A percentile compares a stretch with the other conserved stretches of the same genome.
Conservation (phyloP, 176 grass and related monocot species). For the Metroxylon sagu region DNA sequence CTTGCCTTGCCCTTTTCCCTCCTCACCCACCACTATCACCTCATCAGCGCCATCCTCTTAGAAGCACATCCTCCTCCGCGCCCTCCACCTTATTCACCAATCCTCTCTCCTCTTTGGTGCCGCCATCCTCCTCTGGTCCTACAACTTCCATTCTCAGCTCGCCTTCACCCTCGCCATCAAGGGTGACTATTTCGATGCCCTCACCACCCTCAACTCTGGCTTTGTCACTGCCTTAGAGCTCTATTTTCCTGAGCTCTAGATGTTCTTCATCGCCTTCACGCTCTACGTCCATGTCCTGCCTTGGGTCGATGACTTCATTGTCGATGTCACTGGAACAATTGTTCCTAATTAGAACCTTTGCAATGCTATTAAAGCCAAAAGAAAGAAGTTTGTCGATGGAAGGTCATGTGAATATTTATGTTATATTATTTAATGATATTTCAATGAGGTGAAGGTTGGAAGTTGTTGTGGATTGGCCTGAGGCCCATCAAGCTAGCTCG, state of each 20-base stretch:
- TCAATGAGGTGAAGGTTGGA: too few species aligned
- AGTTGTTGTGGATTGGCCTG: too few species aligned
- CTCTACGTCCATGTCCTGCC: constrained; percentile 71
- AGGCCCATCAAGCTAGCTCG: too few species aligned
- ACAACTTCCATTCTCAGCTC: constrained; percentile 86
- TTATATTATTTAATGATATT: too few species aligned
- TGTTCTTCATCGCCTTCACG: constrained; percentile 72
- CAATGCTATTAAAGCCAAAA: too few species aligned
- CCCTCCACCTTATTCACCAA: constrained; percentile 42
- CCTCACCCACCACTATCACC: constrained; percentile 48
- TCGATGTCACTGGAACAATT: constrained; percentile 26
- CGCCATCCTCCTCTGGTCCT: constrained; percentile 51
- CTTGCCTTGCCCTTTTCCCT: constrained; percentile 63
- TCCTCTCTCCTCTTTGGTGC: neutral
- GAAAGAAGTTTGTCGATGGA: too few species aligned
- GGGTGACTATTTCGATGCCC: constrained; percentile 52
- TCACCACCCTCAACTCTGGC: constrained; percentile 39
- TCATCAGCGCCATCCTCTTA: constrained; percentile 58
- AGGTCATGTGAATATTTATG: too few species aligned
- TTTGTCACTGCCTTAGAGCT: constrained; percentile 46
- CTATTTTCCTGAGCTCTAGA: constrained; percentile 60
- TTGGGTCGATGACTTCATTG: constrained; percentile 56
- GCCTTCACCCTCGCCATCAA: constrained; percentile 54
- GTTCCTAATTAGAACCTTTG: too few species aligned
- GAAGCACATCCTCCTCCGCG: constrained; percentile 63